These are phyloP conservation scores for Lachnellula occidentalis DNA, from an alignment of 2,329 filamentous ascomycete genomes.

Conservation along the genomic window DNA sequence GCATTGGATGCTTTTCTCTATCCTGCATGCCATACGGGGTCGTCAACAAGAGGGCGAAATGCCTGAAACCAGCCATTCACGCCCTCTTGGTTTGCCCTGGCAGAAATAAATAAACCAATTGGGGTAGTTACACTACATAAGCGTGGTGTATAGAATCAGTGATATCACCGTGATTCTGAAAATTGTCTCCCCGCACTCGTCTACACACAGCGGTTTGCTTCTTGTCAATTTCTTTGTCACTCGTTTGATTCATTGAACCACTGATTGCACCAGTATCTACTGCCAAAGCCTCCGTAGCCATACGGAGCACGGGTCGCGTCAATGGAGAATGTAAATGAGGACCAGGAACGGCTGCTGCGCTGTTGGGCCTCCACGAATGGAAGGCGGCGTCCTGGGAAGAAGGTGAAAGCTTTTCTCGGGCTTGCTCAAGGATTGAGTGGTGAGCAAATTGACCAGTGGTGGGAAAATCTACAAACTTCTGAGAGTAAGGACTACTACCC, in stretches of 20 bases:
- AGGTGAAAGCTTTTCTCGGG: slow-evolving; percentile 8
- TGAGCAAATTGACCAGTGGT: slow-evolving; percentile 18
- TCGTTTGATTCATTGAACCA: background rate
- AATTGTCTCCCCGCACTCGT: background rate
- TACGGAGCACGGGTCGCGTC: background rate
- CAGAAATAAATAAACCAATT: background rate
- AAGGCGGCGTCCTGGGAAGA: slow-evolving; percentile 8
- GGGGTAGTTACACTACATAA: background rate
- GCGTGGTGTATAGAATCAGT: background rate
- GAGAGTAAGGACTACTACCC: slow-evolving; percentile 2
- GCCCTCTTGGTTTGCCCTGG: slow-evolving; percentile 4
- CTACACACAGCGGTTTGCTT: background rate
- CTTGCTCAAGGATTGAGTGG: slow-evolving; percentile 13
- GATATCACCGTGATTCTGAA: background rate
- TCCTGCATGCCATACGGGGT: background rate
- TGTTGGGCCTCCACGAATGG: slow-evolving; percentile 12
- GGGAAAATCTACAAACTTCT: slow-evolving; percentile 1
- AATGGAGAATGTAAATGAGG: slow-evolving; percentile 11
- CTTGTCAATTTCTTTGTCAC: background rate
- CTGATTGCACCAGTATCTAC: background rate
- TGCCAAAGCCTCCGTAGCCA: background rate
- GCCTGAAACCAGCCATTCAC: slow-evolving; percentile 4
- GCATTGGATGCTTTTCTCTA: background rate
- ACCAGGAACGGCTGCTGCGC: slow-evolving; percentile 13
- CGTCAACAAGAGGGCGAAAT: slow-evolving; percentile 7